Evolutionary conservation across 73 alveolate genomes (phyloP).

Genomic region (Tetrahymena malaccensis): DNA sequence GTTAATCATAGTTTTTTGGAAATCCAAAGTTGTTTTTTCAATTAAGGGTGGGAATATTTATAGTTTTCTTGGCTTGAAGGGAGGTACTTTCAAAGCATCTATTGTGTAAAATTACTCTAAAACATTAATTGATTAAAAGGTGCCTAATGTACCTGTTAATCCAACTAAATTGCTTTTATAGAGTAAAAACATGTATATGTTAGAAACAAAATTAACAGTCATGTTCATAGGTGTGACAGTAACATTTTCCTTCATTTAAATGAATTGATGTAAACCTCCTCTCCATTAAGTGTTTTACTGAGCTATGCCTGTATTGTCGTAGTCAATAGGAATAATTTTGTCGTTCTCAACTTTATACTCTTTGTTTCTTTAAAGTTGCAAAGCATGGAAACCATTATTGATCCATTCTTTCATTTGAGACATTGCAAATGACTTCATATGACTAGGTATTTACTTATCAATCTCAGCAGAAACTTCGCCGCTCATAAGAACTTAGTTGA

Average conservation of each 20-base stretch:
- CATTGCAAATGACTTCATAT: neutral
- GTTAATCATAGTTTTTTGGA: neutral
- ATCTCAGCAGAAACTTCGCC: neutral
- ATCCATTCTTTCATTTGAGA: conserved; percentile 1
- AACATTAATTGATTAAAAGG: neutral
- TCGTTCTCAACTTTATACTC: conserved; percentile 1
- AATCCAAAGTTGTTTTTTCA: neutral
- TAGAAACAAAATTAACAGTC: conserved; percentile 2
- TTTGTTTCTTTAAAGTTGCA: neutral
- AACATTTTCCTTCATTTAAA: conserved; percentile 10
- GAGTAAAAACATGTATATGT: neutral
- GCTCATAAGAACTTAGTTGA: neutral
- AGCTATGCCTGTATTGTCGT: conserved; percentile 10
- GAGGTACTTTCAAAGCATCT: conserved; percentile 7
- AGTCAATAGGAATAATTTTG: conserved; percentile 23
- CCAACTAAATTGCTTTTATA: neutral
- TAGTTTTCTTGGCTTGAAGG: neutral
- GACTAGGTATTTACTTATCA: neutral
- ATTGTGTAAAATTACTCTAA: neutral
- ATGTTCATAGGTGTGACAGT: conserved; percentile 6
- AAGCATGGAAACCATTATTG: neutral
- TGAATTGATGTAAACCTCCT: conserved; percentile 22
- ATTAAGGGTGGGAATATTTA: neutral
- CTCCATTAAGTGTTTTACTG: conserved; percentile 18
- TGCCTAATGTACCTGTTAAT: conserved; percentile 25